Percentiles rank a stretch among this genome's conserved stretches.
Conservation (phyloP, 202 grass and related monocot species). For the Sporobolus alterniflorus region DNA sequence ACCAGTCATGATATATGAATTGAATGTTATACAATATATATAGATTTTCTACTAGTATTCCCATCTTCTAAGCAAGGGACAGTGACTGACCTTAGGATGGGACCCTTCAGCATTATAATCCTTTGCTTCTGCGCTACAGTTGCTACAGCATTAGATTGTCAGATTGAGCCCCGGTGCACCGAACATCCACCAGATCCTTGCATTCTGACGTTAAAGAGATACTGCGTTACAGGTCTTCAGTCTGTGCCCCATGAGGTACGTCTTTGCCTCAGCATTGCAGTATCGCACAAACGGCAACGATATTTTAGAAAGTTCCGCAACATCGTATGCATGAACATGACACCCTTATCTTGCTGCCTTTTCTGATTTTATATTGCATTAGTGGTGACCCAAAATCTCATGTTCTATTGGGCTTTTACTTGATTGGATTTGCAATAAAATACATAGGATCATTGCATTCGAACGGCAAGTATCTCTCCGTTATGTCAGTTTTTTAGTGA, state of each 20-base stretch:
- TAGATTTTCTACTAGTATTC: not conserved
- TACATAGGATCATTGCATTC: slow-evolving; percentile 17
- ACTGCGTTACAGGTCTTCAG: slow-evolving; percentile 22
- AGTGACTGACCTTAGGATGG: not conserved
- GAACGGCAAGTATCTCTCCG: slow-evolving; percentile 21
- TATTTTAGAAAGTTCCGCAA: slow-evolving; percentile 53
- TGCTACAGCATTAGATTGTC: slow-evolving; percentile 5
- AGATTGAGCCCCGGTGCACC: slow-evolving; percentile 20
- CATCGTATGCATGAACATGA: slow-evolving; percentile 48
- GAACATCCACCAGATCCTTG: slow-evolving; percentile 43
- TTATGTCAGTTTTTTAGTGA: slow-evolving; percentile 21
- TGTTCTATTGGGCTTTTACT: slow-evolving; percentile 43
- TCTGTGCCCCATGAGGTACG: slow-evolving; percentile 29
- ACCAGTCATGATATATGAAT: not conserved
- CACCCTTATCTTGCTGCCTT: slow-evolving; percentile 46
- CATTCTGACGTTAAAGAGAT: not conserved
- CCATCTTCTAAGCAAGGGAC: not conserved
- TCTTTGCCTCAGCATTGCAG: slow-evolving; percentile 37
- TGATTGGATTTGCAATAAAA: slow-evolving; percentile 42
- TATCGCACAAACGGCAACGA: slow-evolving; percentile 46
- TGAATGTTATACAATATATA: not conserved
- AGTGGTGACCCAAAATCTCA: slow-evolving; percentile 56
- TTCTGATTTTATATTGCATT: slow-evolving; percentile 33
- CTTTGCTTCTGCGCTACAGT: slow-evolving; percentile 15
- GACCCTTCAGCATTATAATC: not conserved